A percentile compares a stretch with the other conserved stretches of the same genome.
Conservation (phyloP, 2,329 filamentous ascomycete genomes). For the Sclerotinia spermophila region DNA sequence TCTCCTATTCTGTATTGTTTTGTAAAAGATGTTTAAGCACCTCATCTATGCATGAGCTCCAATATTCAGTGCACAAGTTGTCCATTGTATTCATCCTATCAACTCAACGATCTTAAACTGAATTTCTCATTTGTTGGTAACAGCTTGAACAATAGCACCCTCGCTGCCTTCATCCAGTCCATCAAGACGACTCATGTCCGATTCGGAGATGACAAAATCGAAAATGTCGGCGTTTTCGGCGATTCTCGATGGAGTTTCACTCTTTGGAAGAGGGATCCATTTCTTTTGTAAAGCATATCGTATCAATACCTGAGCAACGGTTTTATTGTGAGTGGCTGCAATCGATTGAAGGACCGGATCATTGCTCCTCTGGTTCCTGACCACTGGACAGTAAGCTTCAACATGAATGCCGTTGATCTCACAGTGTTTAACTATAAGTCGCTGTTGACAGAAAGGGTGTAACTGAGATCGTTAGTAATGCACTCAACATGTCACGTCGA, state of each 20-base stretch:
- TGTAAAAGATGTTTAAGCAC: background rate
- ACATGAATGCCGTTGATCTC: slow-evolving; percentile 48
- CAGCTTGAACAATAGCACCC: slow-evolving; percentile 39
- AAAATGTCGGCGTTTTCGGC: slow-evolving; percentile 54
- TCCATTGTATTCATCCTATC: background rate
- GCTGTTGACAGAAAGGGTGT: slow-evolving; percentile 65
- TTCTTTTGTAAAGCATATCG: slow-evolving; percentile 56
- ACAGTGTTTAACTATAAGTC: slow-evolving; percentile 50
- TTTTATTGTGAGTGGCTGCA: slow-evolving; percentile 56
- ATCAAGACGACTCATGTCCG: slow-evolving; percentile 56
- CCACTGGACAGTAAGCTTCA: slow-evolving; percentile 48
- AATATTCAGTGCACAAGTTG: background rate
- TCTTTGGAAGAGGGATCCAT: slow-evolving; percentile 67
- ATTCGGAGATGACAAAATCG: slow-evolving; percentile 52
- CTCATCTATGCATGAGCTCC: background rate
- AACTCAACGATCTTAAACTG: no score
- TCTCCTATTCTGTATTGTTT: background rate
- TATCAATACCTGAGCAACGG: slow-evolving; percentile 62
- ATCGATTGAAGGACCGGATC: slow-evolving; percentile 55
- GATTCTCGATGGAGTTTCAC: slow-evolving; percentile 56
- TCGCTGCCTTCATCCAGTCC: slow-evolving; percentile 47
- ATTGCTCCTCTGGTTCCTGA: slow-evolving; percentile 54
- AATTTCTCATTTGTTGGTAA: slow-evolving; percentile 23
- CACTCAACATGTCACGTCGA: background rate
- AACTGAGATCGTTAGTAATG: slow-evolving; percentile 36